A percentile compares a stretch with the other conserved stretches of the same genome.
Conservation (phyloP, 371 early-diverging fungal species). For the Mortierella sp. region DNA sequence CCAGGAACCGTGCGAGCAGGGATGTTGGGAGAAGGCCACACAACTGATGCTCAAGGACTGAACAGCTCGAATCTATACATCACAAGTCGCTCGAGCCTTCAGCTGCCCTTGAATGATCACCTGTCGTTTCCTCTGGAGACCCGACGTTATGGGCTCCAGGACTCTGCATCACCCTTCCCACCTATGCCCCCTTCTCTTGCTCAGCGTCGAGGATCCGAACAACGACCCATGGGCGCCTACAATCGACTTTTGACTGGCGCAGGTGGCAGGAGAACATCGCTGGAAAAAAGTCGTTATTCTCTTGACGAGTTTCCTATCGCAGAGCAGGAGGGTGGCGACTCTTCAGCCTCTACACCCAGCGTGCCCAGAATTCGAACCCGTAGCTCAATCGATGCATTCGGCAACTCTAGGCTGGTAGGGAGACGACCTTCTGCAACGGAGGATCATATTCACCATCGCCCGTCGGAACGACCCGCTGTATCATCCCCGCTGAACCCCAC, state of each 20-base stretch:
- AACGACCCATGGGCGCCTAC: constrained; percentile 11
- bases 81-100: constrained; percentile 25
- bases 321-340: constrained; percentile 13
- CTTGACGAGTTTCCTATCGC: neutral
- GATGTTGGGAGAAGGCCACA: neutral
- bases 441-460: constrained; percentile 14
- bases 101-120: constrained; percentile 19
- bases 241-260: constrained; percentile 13
- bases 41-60: neutral
- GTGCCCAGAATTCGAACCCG: neutral
- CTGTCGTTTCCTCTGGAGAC: constrained; percentile 18
- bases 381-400: constrained; percentile 8
- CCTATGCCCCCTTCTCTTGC: neutral
- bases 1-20: neutral
- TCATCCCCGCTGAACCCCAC: neutral
- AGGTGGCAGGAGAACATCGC: neutral
- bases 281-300: neutral
- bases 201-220: constrained; percentile 5
- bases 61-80: constrained; percentile 12
- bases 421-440: constrained; percentile 16
- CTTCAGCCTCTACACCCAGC: neutral
- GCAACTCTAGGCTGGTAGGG: neutral
- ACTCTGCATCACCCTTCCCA: constrained; percentile 6
- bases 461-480: neutral
- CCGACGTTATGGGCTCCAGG: constrained; percentile 19